Conservation (phyloP, 148 eudicot genomes). For the Diospyros kaki region DNA sequence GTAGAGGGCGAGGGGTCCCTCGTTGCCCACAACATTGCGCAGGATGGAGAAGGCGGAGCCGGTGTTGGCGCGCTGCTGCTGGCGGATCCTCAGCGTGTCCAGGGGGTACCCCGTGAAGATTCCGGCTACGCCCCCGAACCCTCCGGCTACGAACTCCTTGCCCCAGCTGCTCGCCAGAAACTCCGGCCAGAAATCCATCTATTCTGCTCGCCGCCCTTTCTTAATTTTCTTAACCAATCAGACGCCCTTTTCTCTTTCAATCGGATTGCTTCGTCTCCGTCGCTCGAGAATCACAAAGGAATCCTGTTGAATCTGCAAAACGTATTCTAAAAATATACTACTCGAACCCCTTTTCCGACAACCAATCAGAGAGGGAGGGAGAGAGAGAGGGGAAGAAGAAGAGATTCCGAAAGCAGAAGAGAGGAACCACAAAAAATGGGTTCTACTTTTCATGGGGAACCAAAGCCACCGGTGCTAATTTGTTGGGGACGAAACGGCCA, state of each 20-base stretch:
- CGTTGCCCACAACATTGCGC: constrained; percentile 39
- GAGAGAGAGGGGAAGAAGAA: not conserved
- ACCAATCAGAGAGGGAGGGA: not conserved
- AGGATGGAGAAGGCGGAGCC: constrained; percentile 60
- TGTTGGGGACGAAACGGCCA: constrained; percentile 5
- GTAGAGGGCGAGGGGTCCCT: constrained; percentile 63
- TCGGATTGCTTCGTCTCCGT: not conserved
- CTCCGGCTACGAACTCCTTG: constrained; percentile 88
- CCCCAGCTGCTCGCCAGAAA: constrained; percentile 90
- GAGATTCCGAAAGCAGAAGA: not conserved
- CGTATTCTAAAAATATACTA: not conserved
- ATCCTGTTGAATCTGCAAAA: not conserved
- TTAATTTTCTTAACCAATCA: not conserved
- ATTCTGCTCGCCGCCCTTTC: not conserved
- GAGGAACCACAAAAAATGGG: not conserved
- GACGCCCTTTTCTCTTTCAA: no score
- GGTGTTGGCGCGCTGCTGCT: constrained; percentile 48
- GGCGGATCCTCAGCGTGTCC: constrained; percentile 73
- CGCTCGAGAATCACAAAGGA: not conserved
- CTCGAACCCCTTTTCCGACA: not conserved
- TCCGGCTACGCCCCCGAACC: constrained; percentile 85
- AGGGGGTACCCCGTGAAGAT: constrained; percentile 83
- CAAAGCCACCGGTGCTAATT: constrained; percentile 24
- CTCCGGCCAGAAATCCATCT: constrained; percentile 97
- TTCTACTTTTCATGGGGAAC: not conserved